Evolutionary conservation across 129 eudicot genomes (phyloP).

Genomic region (Pittosporum tobira): DNA sequence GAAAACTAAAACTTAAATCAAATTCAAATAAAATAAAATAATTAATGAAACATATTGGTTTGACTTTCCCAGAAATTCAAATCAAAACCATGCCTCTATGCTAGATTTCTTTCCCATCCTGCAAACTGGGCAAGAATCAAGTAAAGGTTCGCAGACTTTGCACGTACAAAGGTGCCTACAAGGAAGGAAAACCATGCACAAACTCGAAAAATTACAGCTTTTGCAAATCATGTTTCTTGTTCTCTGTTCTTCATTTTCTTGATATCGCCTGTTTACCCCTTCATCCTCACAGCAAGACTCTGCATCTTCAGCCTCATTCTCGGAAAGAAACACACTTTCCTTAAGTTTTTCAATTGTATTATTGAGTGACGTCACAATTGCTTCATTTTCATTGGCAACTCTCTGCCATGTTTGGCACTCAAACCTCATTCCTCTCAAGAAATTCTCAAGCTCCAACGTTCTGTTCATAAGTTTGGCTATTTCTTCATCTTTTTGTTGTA

Average conservation of each 20-base stretch:
- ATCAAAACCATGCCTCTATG: conserved; percentile 44
- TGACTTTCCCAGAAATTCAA: not conserved
- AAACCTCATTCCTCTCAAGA: conserved; percentile 33
- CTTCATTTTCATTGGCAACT: conserved; percentile 57
- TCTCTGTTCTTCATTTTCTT: conserved; percentile 1
- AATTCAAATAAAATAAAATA: too few relatives aligned
- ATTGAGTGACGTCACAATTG: conserved; percentile 36
- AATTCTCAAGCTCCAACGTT: conserved; percentile 43
- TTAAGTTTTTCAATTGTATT: conserved; percentile 37
- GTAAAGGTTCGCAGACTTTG: conserved; percentile 47
- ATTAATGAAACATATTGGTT: not conserved
- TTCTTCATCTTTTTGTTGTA: conserved; percentile 63
- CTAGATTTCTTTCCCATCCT: conserved; percentile 42
- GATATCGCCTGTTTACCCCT: conserved; percentile 16
- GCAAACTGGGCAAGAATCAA: conserved; percentile 71
- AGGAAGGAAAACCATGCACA: conserved; percentile 63
- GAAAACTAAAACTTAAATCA: too few relatives aligned
- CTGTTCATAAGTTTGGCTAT: conserved; percentile 38
- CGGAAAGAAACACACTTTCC: conserved; percentile 16
- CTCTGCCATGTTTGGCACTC: conserved; percentile 66
- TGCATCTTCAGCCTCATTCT: conserved; percentile 49
- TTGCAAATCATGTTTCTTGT: conserved; percentile 36
- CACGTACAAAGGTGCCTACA: conserved; percentile 79
- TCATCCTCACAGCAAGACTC: conserved; percentile 50
- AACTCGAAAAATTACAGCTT: conserved; percentile 33